phyloP scores from a whole-genome alignment of 306 rosid genomes.

The Pyrus pyrifolia region DNA sequence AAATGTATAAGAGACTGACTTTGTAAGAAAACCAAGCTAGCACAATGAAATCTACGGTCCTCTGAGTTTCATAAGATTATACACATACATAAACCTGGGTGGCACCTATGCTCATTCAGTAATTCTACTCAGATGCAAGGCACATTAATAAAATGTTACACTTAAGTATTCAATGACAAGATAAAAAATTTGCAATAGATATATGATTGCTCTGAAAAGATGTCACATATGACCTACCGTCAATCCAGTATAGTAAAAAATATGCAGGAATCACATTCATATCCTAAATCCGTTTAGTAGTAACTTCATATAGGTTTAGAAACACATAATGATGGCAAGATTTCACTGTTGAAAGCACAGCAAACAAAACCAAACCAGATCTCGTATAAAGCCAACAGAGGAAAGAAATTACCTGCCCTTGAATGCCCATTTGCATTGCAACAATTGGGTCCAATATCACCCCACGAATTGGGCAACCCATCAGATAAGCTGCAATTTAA shows the following conservation, averaged over 20 bases:
- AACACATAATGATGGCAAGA: not conserved
- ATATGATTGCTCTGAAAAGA: not conserved
- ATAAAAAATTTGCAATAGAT: not conserved
- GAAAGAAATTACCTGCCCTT: constrained; percentile 69
- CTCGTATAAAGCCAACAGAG: constrained; percentile 11
- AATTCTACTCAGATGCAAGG: not conserved
- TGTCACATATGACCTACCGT: not conserved
- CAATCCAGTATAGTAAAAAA: not conserved
- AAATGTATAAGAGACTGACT: not conserved
- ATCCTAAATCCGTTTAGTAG: not conserved
- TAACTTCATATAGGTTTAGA: not conserved
- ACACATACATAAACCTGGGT: no score
- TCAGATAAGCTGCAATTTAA: constrained; percentile 64
- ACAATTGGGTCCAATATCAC: constrained; percentile 89
- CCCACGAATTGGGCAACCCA: constrained; percentile 98
- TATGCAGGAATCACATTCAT: not conserved
- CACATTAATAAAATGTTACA: no score
- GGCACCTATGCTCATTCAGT: not conserved
- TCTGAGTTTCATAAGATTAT: not conserved
- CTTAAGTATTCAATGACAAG: not conserved
- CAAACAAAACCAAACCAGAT: not conserved
- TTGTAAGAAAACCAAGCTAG: not conserved
- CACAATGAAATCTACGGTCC: not conserved
- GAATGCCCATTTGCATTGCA: constrained; percentile 97
- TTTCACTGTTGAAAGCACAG: not conserved